These are phyloP conservation scores for Morella rubra DNA, from an alignment of 306 rosid species.

Conservation along the genomic window DNA sequence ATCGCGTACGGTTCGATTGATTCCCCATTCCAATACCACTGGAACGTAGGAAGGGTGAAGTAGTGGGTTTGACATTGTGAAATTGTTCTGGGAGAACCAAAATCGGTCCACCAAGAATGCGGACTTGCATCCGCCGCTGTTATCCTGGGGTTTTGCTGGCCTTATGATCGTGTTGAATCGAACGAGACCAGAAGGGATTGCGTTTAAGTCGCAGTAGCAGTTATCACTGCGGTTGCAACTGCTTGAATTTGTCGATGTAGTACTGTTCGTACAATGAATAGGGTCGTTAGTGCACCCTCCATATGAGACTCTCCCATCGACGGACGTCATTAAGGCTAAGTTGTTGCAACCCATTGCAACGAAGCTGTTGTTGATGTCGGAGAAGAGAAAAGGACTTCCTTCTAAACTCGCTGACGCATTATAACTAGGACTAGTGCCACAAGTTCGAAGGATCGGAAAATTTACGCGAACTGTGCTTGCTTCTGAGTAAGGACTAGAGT, in stretches of 20 bases:
- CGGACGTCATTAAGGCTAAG: slow-evolving; percentile 9
- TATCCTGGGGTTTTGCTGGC: fast-evolving
- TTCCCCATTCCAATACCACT: not conserved
- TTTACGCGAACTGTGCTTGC: not conserved
- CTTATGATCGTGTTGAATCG: not conserved
- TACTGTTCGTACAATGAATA: not conserved
- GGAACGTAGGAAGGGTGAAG: not conserved
- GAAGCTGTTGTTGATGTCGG: not conserved
- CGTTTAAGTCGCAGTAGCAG: not conserved
- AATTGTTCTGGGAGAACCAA: not conserved
- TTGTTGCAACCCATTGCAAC: slow-evolving; percentile 11
- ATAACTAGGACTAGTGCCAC: not conserved
- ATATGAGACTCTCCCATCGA: not conserved
- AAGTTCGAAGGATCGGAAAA: not conserved
- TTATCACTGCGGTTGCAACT: not conserved
- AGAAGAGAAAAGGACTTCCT: slow-evolving; percentile 16
- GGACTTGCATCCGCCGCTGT: not conserved
- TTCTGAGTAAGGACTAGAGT: no score
- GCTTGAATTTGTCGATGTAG: not conserved
- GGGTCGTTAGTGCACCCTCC: not conserved
- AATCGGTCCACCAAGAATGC: not conserved
- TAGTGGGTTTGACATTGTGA: not conserved
- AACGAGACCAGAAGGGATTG: not conserved
- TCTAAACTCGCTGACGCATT: not conserved
- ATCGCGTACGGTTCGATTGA: not conserved